Percentiles rank a stretch among this genome's conserved stretches.
Conservation (phyloP, 108 stramenopile species). For the Cyclostephanos tholiformis region DNA sequence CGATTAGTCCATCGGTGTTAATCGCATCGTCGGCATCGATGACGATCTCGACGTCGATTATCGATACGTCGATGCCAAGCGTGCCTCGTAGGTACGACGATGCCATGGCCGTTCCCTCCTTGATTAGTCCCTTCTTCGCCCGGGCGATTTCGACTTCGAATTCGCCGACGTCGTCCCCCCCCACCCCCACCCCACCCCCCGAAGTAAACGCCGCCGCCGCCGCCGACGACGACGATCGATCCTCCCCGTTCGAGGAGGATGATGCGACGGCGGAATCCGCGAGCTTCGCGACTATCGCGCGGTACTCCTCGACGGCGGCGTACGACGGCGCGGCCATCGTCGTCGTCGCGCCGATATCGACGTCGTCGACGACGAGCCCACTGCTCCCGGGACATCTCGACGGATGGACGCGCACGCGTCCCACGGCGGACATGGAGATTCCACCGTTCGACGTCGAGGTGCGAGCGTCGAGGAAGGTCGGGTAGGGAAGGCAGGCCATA, state of each 20-base stretch:
- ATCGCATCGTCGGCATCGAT: slow-evolving; percentile 47
- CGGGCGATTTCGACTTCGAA: slow-evolving; percentile 49
- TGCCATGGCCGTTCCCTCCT: slow-evolving; percentile 74
- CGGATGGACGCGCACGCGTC: slow-evolving; percentile 44
- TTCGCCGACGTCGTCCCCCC: slow-evolving; percentile 1
- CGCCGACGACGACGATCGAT: slow-evolving; percentile 10
- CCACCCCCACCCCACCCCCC: slow-evolving; percentile 2
- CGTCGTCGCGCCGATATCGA: background rate
- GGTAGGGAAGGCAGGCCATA: slow-evolving; percentile 78
- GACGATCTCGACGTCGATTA: slow-evolving; percentile 74
- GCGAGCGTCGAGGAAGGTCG: slow-evolving; percentile 57
- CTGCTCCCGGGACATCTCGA: slow-evolving; percentile 20
- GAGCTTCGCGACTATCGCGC: slow-evolving; percentile 62
- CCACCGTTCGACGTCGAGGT: slow-evolving; percentile 20
- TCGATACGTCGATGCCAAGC: slow-evolving; percentile 69
- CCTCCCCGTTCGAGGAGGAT: no score
- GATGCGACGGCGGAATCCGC: slow-evolving; percentile 40
- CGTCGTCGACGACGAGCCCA: background rate
- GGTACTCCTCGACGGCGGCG: slow-evolving; percentile 37
- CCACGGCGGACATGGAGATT: slow-evolving; percentile 39
- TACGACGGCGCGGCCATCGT: background rate
- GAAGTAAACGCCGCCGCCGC: background rate
- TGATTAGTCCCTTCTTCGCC: slow-evolving; percentile 77
- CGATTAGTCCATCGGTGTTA: slow-evolving; percentile 72
- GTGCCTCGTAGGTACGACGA: slow-evolving; percentile 57